Evolutionary conservation across 305 asterid species (phyloP).

Genomic region (Withania somnifera): DNA sequence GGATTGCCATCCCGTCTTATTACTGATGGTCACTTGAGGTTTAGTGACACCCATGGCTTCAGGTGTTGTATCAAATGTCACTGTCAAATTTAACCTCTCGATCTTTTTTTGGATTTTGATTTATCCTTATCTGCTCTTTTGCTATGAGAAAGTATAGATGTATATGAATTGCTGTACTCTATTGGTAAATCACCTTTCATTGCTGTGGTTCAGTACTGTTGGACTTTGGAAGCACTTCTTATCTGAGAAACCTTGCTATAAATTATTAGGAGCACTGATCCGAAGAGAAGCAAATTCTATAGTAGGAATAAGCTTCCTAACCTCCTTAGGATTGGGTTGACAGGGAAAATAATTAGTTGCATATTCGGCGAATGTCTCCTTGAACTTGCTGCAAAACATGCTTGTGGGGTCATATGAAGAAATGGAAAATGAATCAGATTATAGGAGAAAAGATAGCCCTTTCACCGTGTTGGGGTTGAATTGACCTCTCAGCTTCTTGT

Average conservation of each 20-base stretch:
- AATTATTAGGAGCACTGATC: background rate
- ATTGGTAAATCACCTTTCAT: background rate
- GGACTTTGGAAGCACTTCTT: background rate
- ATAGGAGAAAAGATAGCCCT: background rate
- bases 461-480: background rate
- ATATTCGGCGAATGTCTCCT: background rate
- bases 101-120: background rate
- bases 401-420: background rate
- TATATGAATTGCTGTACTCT: background rate
- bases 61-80: constrained; percentile 32
- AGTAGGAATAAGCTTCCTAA: background rate
- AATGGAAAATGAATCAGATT: background rate
- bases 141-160: background rate
- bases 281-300: background rate
- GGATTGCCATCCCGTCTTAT: constrained; percentile 54
- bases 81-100: background rate
- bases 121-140: background rate
- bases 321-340: background rate
- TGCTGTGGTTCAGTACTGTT: background rate
- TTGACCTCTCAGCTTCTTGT: background rate
- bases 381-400: background rate
- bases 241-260: background rate
- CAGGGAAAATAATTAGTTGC: background rate
- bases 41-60: constrained; percentile 61
- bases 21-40: constrained; percentile 57